These are phyloP conservation scores for Colletotrichum sidae DNA, from an alignment of 2,329 filamentous ascomycete species.

Conservation along the genomic window DNA sequence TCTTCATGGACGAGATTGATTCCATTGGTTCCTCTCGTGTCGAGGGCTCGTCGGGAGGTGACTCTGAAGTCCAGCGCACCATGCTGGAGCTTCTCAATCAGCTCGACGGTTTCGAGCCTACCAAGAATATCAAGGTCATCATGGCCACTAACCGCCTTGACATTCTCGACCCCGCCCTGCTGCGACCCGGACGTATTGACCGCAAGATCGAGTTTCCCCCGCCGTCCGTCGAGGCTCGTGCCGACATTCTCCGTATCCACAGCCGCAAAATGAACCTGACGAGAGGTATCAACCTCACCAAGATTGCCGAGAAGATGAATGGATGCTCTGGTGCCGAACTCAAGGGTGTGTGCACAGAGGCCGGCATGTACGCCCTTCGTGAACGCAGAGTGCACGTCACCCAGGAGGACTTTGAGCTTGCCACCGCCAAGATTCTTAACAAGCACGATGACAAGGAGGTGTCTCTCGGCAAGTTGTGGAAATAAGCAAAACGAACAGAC, in stretches of 20 bases:
- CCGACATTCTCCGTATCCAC: slow-evolving; percentile 97
- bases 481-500: slow-evolving; percentile 44
- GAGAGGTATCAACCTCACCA: slow-evolving; percentile 94
- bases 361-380: slow-evolving; percentile 96
- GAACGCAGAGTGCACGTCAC: slow-evolving; percentile 98
- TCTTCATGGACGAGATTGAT: slow-evolving; percentile 99
- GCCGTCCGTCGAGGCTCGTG: slow-evolving; percentile 93
- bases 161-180: slow-evolving; percentile 92
- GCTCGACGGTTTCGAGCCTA: slow-evolving; percentile 97
- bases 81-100: slow-evolving; percentile 99
- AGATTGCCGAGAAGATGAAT: slow-evolving; percentile 99
- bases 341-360: slow-evolving; percentile 98
- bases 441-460: slow-evolving; percentile 99
- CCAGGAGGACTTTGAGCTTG: slow-evolving; percentile 98
- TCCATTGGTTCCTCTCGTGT: slow-evolving; percentile 97
- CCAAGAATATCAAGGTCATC: slow-evolving; percentile 99
- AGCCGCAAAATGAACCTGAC: slow-evolving; percentile 99
- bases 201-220: slow-evolving; percentile 99
- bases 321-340: slow-evolving; percentile 97
- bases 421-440: slow-evolving; percentile 98
- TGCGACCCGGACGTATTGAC: slow-evolving; percentile 97
- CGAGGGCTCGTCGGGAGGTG: slow-evolving; percentile 92
- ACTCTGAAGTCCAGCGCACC: slow-evolving; percentile 97
- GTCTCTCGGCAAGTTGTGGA: slow-evolving; percentile 85
- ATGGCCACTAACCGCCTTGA: slow-evolving; percentile 99